Conservation (phyloP, 257 asterid species). For the Verbascum thapsus region DNA sequence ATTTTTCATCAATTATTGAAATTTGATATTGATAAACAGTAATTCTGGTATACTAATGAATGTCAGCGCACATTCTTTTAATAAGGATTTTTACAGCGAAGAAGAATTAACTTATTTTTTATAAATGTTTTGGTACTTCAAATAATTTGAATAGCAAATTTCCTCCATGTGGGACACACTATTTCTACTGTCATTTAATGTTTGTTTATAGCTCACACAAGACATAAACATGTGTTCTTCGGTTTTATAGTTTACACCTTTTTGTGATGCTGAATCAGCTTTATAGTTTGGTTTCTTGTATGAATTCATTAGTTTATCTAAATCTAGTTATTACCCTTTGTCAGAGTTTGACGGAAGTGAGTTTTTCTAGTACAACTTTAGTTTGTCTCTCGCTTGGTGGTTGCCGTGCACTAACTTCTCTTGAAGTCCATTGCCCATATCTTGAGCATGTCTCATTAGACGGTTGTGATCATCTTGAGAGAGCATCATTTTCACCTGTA, state of each 20-base stretch:
- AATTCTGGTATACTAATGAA: background rate
- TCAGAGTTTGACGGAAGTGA: slow-evolving; percentile 90
- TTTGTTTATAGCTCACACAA: background rate
- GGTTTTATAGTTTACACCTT: background rate
- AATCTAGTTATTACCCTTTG: slow-evolving; percentile 29
- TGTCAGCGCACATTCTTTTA: background rate
- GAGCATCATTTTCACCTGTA: slow-evolving; percentile 86
- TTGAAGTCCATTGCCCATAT: slow-evolving; percentile 75
- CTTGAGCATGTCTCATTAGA: slow-evolving; percentile 88
- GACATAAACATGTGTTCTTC: background rate
- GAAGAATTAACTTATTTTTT: background rate
- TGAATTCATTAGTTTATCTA: slow-evolving; percentile 12
- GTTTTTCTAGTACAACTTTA: slow-evolving; percentile 70
- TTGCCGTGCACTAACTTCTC: slow-evolving; percentile 86
- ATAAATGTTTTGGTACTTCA: background rate
- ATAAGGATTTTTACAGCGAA: background rate
- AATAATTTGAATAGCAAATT: background rate
- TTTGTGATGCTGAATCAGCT: slow-evolving; percentile 14
- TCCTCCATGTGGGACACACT: background rate
- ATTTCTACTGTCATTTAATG: background rate
- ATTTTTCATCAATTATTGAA: slow-evolving; percentile 16
- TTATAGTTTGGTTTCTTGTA: background rate
- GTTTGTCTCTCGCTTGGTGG: slow-evolving; percentile 89
- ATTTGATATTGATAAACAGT: slow-evolving; percentile 3
- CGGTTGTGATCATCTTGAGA: slow-evolving; percentile 97